These are phyloP conservation scores for Lasiosphaeris hirsuta DNA, from an alignment of 495 filamentous ascomycete species.

Conservation along the genomic window DNA sequence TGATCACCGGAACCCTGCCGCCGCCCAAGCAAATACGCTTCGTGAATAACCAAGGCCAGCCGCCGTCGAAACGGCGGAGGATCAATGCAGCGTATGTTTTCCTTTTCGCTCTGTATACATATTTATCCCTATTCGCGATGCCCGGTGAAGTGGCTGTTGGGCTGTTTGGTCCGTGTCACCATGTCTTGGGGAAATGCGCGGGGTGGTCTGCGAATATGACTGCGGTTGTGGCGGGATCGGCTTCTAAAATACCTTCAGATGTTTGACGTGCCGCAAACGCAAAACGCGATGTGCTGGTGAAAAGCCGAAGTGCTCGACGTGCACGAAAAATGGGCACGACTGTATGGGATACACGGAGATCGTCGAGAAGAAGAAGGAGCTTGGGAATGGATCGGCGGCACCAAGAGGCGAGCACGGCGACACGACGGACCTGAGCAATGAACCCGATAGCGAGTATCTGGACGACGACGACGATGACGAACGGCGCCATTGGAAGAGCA, in stretches of 20 bases:
- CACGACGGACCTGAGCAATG: conserved; percentile 21
- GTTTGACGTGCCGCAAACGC: conserved; percentile 75
- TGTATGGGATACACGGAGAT: conserved; percentile 65
- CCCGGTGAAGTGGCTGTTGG: conserved; percentile 5
- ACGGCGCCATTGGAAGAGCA: conserved; percentile 33
- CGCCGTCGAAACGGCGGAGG: conserved; percentile 73
- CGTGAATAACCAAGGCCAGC: conserved; percentile 77
- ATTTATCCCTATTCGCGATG: neutral
- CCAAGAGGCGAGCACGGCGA: conserved; percentile 26
- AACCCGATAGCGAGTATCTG: conserved; percentile 28
- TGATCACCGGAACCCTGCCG: conserved; percentile 41
- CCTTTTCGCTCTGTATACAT: neutral
- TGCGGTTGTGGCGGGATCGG: conserved; percentile 1
- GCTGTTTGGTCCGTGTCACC: neutral
- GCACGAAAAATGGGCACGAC: conserved; percentile 67
- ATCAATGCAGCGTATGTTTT: conserved; percentile 73
- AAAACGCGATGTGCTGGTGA: conserved; percentile 83
- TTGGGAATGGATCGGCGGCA: conserved; percentile 10
- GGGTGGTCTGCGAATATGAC: conserved; percentile 16
- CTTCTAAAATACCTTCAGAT: conserved; percentile 47
- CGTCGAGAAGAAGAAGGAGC: conserved; percentile 44
- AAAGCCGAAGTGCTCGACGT: conserved; percentile 71
- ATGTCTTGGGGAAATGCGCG: neutral
- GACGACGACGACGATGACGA: conserved; percentile 35
- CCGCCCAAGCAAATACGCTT: conserved; percentile 65